A percentile compares a stretch with the other conserved stretches of the same genome.
These are phyloP conservation scores for Ceratocystis huliohia DNA, from an alignment of 2,329 filamentous ascomycete genomes.

Conservation along the genomic window DNA sequence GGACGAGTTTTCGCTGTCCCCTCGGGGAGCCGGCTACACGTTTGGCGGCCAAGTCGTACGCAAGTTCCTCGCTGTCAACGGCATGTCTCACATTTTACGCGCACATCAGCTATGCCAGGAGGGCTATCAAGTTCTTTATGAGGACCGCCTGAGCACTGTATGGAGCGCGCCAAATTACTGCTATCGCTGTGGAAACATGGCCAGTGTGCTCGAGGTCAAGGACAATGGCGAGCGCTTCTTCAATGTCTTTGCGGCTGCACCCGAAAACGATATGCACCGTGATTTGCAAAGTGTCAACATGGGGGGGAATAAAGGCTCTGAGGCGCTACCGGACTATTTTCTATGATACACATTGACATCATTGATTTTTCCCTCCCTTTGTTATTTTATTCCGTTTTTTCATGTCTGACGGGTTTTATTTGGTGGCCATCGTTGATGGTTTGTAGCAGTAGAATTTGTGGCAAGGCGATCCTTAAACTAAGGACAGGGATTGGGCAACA, in stretches of 20 bases:
- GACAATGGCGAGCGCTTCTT: constrained; percentile 88
- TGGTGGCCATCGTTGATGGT: background rate
- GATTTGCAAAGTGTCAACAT: constrained; percentile 68
- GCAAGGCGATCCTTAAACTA: too few species aligned
- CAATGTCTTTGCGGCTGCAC: constrained; percentile 94
- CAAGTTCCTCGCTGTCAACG: constrained; percentile 95
- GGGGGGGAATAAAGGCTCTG: constrained; percentile 48
- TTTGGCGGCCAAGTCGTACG: constrained; percentile 96
- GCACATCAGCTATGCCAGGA: constrained; percentile 99
- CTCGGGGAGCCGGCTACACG: constrained; percentile 88
- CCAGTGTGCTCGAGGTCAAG: constrained; percentile 90
- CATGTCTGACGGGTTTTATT: background rate
- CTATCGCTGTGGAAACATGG: constrained; percentile 92
- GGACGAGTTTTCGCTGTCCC: constrained; percentile 91
- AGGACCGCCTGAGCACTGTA: constrained; percentile 86
- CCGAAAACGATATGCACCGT: constrained; percentile 85
- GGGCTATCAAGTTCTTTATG: constrained; percentile 92
- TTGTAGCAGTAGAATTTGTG: background rate
- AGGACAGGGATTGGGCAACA: too few species aligned
- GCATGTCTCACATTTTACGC: constrained; percentile 92
- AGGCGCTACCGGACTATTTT: constrained; percentile 57
- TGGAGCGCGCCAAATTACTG: constrained; percentile 98
- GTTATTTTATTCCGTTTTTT: background rate
- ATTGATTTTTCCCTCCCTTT: background rate
- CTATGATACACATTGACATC: constrained; percentile 33